Percentiles rank a stretch among this genome's conserved stretches.
Evolutionary conservation across 2,329 filamentous ascomycete genomes (phyloP).

Genomic region (Trichophyton rubrum): DNA sequence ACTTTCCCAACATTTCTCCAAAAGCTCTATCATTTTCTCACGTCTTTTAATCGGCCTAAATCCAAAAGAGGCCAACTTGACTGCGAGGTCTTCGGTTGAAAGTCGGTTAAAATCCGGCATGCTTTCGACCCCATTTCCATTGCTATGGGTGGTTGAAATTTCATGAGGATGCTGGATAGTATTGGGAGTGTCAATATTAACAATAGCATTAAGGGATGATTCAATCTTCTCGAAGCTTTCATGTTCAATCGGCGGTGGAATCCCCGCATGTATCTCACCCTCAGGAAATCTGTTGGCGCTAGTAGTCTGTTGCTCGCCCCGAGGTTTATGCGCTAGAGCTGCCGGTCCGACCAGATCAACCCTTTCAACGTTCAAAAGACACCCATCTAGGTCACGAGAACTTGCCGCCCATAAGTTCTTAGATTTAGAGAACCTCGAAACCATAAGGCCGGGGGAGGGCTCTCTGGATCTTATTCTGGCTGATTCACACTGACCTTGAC

Average conservation of each 20-base stretch:
- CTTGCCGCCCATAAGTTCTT: constrained; percentile 57
- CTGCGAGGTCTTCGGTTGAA: constrained; percentile 50
- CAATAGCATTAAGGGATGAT: background rate
- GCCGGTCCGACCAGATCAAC: constrained; percentile 44
- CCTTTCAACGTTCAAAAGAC: constrained; percentile 50
- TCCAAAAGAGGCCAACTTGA: constrained; percentile 51
- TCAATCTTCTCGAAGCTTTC: background rate
- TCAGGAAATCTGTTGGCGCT: background rate
- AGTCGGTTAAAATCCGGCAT: constrained; percentile 48
- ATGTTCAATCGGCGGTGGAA: background rate
- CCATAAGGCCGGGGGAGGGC: constrained; percentile 6
- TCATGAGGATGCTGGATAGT: background rate
- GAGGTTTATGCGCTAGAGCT: constrained; percentile 4
- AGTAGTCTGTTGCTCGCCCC: too few relatives aligned
- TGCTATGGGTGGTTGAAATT: too few relatives aligned
- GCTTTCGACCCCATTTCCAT: background rate
- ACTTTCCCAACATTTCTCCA: constrained; percentile 59
- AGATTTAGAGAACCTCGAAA: constrained; percentile 18
- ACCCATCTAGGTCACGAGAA: constrained; percentile 53
- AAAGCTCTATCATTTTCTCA: constrained; percentile 54
- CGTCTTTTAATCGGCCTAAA: constrained; percentile 62
- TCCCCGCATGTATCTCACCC: background rate
- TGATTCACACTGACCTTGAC: constrained; percentile 29
- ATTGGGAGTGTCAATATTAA: background rate
- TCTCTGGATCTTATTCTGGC: constrained; percentile 40